Base-by-base conservation (phyloP, 2,329 filamentous ascomycete genomes). In the Fusarium avenaceum region DNA sequence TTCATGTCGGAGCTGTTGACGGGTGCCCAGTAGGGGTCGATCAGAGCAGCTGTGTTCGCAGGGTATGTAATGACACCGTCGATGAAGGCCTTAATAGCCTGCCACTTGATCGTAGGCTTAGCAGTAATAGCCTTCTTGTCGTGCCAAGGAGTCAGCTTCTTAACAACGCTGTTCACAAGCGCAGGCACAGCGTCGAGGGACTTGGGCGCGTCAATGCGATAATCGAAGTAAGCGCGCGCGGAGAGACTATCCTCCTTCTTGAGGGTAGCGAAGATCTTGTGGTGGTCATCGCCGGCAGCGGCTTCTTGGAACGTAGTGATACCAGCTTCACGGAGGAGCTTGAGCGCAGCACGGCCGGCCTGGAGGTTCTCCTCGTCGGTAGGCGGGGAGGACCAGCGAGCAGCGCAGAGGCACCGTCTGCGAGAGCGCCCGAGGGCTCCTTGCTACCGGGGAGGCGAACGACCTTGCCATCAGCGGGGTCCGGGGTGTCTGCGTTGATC, bases 251-350 rank as follows among this genome's bases (percentile, higher is more conserved):
- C 73, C 9, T 71, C 67, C 2, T 64, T 47, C 58, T 69, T 74
- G 63, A 74, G 63, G 4, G 68, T 56, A 3, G 24, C 53, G 44
- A 75, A 74, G 4, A 72, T 28, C 1, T 42, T 57, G 10, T 66
- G 63, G 1, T 70, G 68, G 0, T 39, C 58, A 0, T 58, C 46
- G 1, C 24, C 30, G 13, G 73, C 57, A 4, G 68, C 70, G 15
- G 73, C 73, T 3, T 75, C 74, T 22, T 75, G 74, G 44, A 75
- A 75, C 0, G 73, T 71, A 7, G 73, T 75, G 10, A 75, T 69
- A 1, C 72, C 72, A 5, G 70, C 70, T 47, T 75, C 73, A 2
- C 73, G 68, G 8, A 75, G 59, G 7, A 75, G 58, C 45, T 72
- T 74, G 20, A 75, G 67, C 1, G 74, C 74, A 13, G 74, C 73